A percentile compares a stretch with the other conserved stretches of the same genome.
These are phyloP conservation scores for Poa annua DNA, from an alignment of 176 grass and related monocot species.

Conservation along the genomic window DNA sequence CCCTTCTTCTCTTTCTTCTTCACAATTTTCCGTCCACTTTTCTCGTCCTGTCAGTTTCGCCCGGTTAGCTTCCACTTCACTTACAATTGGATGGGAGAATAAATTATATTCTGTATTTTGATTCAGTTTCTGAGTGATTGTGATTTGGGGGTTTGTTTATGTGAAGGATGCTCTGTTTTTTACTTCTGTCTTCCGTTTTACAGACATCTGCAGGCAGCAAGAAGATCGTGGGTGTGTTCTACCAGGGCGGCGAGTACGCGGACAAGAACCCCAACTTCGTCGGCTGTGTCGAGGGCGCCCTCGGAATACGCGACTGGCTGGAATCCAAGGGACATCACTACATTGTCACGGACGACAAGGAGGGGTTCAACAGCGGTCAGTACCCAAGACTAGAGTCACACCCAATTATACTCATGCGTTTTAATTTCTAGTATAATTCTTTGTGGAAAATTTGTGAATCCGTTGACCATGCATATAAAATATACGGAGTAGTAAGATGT, in stretches of 20 bases:
- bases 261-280: constrained; percentile 83
- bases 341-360: constrained; percentile 97
- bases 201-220: constrained; percentile 86
- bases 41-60: too few species aligned
- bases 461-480: neutral
- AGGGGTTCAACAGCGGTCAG: constrained; percentile 81
- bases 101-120: neutral
- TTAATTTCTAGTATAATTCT: neutral
- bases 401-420: neutral
- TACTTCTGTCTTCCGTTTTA: neutral
- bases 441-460: neutral
- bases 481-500: too few species aligned
- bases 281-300: constrained; percentile 72
- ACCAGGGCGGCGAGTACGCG: constrained; percentile 86
- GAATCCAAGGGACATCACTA: constrained; percentile 87
- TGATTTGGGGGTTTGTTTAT: neutral
- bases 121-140: neutral
- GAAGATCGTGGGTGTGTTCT: constrained; percentile 98
- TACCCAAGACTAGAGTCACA: neutral
- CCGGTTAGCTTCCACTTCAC: too few species aligned
- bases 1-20: neutral
- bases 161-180: neutral
- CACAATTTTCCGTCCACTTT: neutral
- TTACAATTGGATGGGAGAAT: too few species aligned
- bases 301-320: constrained; percentile 86